These are phyloP conservation scores for Circinella umbellata DNA, from an alignment of 371 early-diverging fungal genomes.

Conservation along the genomic window DNA sequence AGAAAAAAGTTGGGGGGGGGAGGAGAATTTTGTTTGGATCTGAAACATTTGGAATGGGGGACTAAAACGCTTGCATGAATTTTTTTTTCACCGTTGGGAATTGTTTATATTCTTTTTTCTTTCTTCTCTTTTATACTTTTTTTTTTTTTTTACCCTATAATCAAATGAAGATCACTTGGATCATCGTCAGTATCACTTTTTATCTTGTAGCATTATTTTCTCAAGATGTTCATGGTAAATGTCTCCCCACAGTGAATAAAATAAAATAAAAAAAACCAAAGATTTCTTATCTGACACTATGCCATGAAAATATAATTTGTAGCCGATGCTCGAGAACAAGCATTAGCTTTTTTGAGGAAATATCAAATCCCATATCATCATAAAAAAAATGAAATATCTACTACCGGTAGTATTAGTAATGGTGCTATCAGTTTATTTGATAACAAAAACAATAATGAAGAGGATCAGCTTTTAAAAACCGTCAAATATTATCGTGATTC, in stretches of 20 bases:
- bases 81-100: neutral
- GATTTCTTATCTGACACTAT: too few relatives aligned
- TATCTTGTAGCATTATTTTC: neutral
- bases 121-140: neutral
- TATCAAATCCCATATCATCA: constrained; percentile 35
- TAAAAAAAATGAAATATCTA: neutral
- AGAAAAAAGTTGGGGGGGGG: too few relatives aligned
- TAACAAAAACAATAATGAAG: constrained; percentile 26
- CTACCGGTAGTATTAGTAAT: neutral
- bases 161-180: constrained; percentile 5
- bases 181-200: neutral
- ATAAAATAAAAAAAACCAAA: neutral
- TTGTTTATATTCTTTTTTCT: neutral
- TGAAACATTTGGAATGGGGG: neutral
- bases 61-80: neutral
- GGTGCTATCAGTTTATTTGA: neutral
- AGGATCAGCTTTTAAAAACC: constrained; percentile 27
- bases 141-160: neutral
- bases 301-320: neutral
- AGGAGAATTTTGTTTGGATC: neutral
- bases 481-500: constrained; percentile 40
- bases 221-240: neutral
- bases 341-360: constrained; percentile 35
- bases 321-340: constrained; percentile 29
- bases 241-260: too few relatives aligned